Base-by-base conservation (phyloP, 805 yeast species). In the Clavispora fructus region DNA sequence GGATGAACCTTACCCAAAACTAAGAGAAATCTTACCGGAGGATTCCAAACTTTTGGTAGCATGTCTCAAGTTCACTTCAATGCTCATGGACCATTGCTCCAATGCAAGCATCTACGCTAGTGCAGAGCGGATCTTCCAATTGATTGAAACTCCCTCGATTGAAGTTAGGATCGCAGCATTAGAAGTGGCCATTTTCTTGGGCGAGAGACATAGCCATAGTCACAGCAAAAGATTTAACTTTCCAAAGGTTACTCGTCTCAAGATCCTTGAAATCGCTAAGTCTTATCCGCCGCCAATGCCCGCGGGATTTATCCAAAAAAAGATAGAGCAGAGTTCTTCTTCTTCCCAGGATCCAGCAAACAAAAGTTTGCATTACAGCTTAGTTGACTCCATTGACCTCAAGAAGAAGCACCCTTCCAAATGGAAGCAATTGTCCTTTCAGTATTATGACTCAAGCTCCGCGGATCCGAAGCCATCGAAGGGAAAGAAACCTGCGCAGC, bases 71-170 rank as follows among this genome's bases (percentile, higher is more conserved):
- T 88, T 87, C 58, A 76, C 92, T 0, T 71, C 76, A 30, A 63
- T 79, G 42, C 65, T 91, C 29, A 65, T 91, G 39, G 86, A 83
- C 35, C 80, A 85, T 55, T 84, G 94, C 44, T 71, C 81, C 27
- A 82, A 83, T 55, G 74, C 87, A 50, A 75, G 77, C 42, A 71
- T 87, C 23, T 90, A 87, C 61, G 69, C 82, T n/a, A 82, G 89
- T 17, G 65, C 78, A 16, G 84, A 83, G 42, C 70, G 82, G 32
- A 71, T 90, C 45, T 79, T 74, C 48, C 68, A 71, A 38, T 64
- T 90, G 50, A 59, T 88, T 40, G 76, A 76, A 45, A 74, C 84
- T 13, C 81, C 83, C 13, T 78, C 85, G 8, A 64, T 85, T 28
- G 73, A 74, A 19, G 77, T 90, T 8, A 74, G 83, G 44, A 64